phyloP scores from a whole-genome alignment of 345 rosid species.

The Ricinus communis region DNA sequence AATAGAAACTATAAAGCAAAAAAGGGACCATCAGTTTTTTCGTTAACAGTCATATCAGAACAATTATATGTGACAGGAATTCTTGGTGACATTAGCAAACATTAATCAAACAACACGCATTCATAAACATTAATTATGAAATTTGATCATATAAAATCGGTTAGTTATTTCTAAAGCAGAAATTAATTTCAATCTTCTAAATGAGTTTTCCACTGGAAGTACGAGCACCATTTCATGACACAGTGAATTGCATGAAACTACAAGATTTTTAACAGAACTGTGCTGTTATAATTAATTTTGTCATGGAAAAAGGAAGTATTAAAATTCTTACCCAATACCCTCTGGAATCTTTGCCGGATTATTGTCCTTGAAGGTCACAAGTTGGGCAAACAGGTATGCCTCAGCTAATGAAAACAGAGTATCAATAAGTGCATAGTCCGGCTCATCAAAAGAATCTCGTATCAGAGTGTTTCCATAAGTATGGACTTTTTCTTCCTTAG shows the following conservation, averaged over 20 bases:
- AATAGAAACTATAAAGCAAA: background rate
- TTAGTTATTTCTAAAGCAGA: background rate
- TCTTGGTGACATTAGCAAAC: background rate
- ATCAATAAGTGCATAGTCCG: conserved; percentile 94
- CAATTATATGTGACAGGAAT: background rate
- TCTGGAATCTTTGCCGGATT: conserved; percentile 65
- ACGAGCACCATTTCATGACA: background rate
- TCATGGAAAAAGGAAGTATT: no score
- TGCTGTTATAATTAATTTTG: background rate
- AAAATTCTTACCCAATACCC: conserved; percentile 67
- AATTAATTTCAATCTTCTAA: background rate
- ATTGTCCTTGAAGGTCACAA: conserved; percentile 83
- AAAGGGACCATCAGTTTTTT: background rate
- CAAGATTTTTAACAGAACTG: background rate
- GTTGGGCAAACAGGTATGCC: conserved; percentile 95
- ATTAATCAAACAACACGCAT: background rate
- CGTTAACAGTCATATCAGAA: background rate
- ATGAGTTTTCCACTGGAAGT: background rate
- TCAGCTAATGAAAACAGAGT: conserved; percentile 96
- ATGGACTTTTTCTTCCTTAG: conserved; percentile 88
- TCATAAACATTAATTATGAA: background rate
- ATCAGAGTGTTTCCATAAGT: conserved; percentile 78
- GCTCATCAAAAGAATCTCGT: conserved; percentile 92
- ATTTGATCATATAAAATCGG: background rate
- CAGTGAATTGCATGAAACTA: background rate